Evolutionary conservation across 2,329 filamentous ascomycete genomes (phyloP).

Genomic region (Aureobasidium sp.): DNA sequence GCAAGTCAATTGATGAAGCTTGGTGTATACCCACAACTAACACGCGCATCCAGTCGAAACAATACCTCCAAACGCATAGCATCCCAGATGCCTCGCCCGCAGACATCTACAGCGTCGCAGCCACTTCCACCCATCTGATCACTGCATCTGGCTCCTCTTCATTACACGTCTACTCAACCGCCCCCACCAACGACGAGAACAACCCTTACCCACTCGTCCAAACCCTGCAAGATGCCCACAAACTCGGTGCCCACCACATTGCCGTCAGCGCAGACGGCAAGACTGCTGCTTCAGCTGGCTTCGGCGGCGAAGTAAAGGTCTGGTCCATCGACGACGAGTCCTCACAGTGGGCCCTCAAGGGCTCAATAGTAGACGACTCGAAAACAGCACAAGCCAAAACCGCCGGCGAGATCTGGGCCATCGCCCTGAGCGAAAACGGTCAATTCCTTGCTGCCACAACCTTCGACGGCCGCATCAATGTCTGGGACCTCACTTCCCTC

Average conservation of each 20-base stretch:
- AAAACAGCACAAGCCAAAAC: slow-evolving; percentile 24
- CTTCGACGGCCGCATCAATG: slow-evolving; percentile 77
- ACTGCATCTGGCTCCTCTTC: slow-evolving; percentile 79
- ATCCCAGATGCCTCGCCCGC: slow-evolving; percentile 55
- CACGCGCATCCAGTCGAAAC: slow-evolving; percentile 65
- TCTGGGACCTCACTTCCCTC: slow-evolving; percentile 58
- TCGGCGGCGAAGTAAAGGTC: slow-evolving; percentile 81
- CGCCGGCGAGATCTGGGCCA: slow-evolving; percentile 76
- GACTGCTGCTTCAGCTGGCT: slow-evolving; percentile 74
- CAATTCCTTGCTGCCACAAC: slow-evolving; percentile 79
- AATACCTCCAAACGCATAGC: slow-evolving; percentile 91
- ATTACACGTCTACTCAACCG: slow-evolving; percentile 65
- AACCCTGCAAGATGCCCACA: slow-evolving; percentile 70
- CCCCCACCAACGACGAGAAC: slow-evolving; percentile 33
- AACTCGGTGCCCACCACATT: slow-evolving; percentile 85
- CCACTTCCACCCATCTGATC: slow-evolving; percentile 46
- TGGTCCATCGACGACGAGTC: slow-evolving; percentile 51
- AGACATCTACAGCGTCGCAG: slow-evolving; percentile 30
- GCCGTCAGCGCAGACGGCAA: slow-evolving; percentile 61
- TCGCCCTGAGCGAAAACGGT: slow-evolving; percentile 77
- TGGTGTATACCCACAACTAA: not conserved
- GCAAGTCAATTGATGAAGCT: not conserved
- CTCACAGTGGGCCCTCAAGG: slow-evolving; percentile 46
- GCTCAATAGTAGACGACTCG: slow-evolving; percentile 42
- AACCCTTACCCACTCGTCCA: slow-evolving; percentile 63